Percentiles rank a stretch among this genome's conserved stretches.
These are phyloP conservation scores for Fusarium cicatricum DNA, from an alignment of 2,329 filamentous ascomycete species.

Conservation along the genomic window DNA sequence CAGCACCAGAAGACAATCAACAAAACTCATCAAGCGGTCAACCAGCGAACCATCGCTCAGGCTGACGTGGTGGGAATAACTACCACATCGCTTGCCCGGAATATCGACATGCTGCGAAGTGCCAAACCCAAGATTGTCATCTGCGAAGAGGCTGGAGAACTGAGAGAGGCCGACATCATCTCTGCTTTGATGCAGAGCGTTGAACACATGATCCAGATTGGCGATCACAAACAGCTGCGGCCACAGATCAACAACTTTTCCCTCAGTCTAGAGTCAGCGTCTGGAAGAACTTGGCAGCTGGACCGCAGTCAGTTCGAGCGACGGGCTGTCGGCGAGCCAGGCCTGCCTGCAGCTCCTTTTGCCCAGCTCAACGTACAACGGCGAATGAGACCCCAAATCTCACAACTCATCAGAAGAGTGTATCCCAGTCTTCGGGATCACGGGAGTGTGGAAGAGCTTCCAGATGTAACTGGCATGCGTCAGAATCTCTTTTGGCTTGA, in stretches of 20 bases:
- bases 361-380: constrained; percentile 64
- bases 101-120: constrained; percentile 55
- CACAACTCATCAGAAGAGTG: constrained; percentile 64
- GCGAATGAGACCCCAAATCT: constrained; percentile 71
- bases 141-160: constrained; percentile 72
- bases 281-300: constrained; percentile 44
- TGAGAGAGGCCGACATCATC: constrained; percentile 67
- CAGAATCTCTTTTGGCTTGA: constrained; percentile 68
- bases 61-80: constrained; percentile 64
- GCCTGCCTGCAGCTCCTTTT: constrained; percentile 39
- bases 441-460: constrained; percentile 47
- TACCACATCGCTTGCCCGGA: constrained; percentile 63
- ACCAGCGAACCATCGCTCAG: constrained; percentile 45
- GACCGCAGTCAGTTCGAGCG: constrained; percentile 44
- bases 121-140: constrained; percentile 62
- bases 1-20: neutral
- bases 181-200: constrained; percentile 63
- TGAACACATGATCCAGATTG: constrained; percentile 69
- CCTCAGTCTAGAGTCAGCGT: constrained; percentile 44
- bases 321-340: constrained; percentile 44
- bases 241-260: constrained; percentile 64
- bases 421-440: constrained; percentile 66
- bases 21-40: constrained; percentile 41
- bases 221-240: constrained; percentile 68
- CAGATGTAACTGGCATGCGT: constrained; percentile 62